Conservation (phyloP, 495 filamentous ascomycete genomes). For the Tricharina praecox region DNA sequence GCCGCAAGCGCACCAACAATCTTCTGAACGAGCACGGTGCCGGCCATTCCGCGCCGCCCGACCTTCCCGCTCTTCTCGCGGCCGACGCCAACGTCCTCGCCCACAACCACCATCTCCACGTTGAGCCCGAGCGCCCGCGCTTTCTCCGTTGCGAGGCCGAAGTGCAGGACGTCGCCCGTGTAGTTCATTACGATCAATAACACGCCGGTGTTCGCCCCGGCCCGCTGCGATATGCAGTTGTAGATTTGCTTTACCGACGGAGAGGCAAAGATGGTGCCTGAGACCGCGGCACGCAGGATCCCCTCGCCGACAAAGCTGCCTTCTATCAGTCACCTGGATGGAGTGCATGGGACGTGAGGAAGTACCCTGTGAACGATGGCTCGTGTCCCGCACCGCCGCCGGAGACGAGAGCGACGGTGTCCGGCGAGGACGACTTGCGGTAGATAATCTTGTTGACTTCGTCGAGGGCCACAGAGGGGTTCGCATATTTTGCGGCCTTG, state of each 20-base stretch:
- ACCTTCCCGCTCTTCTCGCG: constrained; percentile 71
- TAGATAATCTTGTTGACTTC: constrained; percentile 49
- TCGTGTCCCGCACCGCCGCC: constrained; percentile 91
- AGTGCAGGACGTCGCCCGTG: constrained; percentile 80
- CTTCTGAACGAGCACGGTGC: constrained; percentile 79
- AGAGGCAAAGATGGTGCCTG: constrained; percentile 84
- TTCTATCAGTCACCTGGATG: neutral
- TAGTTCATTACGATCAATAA: constrained; percentile 55
- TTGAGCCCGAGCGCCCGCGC: constrained; percentile 61
- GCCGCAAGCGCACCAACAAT: constrained; percentile 66
- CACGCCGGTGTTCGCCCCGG: constrained; percentile 54
- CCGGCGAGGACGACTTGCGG: constrained; percentile 7
- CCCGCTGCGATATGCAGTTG: constrained; percentile 51
- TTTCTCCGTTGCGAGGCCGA: constrained; percentile 89
- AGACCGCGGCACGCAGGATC: constrained; percentile 69
- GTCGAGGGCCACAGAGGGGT: constrained; percentile 73
- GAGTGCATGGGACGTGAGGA: constrained; percentile 16
- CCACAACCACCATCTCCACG: constrained; percentile 86
- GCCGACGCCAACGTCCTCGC: constrained; percentile 91
- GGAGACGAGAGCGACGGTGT: constrained; percentile 63
- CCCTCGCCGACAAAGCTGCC: constrained; percentile 43
- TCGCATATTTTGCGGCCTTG: constrained; percentile 59
- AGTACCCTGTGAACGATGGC: constrained; percentile 64
- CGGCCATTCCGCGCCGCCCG: constrained; percentile 77
- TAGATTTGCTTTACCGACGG: constrained; percentile 78